A percentile compares a stretch with the other conserved stretches of the same genome.
phyloP scores from a whole-genome alignment of 1,284 basidiomycete species.

The Heterobasidion occidentale region DNA sequence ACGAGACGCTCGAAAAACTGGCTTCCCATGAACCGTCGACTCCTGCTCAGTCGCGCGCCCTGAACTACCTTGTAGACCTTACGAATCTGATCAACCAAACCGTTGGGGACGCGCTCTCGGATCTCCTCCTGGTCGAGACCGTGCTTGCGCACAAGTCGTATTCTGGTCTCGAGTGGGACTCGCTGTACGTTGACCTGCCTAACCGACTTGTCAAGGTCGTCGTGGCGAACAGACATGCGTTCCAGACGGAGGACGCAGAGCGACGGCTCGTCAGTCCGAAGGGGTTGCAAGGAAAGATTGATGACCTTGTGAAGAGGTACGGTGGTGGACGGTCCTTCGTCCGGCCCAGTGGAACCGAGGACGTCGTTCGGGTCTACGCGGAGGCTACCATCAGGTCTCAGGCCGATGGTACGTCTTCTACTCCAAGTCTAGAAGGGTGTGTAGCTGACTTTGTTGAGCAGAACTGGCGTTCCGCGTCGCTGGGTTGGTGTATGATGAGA shows the following conservation, averaged over 20 bases:
- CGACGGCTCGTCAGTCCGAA: slow-evolving; percentile 75
- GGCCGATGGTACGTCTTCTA: slow-evolving; percentile 66
- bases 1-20: slow-evolving; percentile 55
- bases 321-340: slow-evolving; percentile 90
- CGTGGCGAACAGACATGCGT: slow-evolving; percentile 77
- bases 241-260: slow-evolving; percentile 94
- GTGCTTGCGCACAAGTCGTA: slow-evolving; percentile 87
- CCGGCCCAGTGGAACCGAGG: slow-evolving; percentile 95
- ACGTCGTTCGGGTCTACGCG: slow-evolving; percentile 97
- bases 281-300: slow-evolving; percentile 82
- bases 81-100: slow-evolving; percentile 94
- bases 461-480: slow-evolving; percentile 81
- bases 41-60: slow-evolving; percentile 73
- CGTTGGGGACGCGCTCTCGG: slow-evolving; percentile 94
- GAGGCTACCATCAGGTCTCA: slow-evolving; percentile 75
- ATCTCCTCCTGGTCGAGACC: slow-evolving; percentile 93
- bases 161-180: slow-evolving; percentile 87
- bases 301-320: slow-evolving; percentile 77
- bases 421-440: not conserved
- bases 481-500: slow-evolving; percentile 75
- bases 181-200: slow-evolving; percentile 88
- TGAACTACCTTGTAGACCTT: slow-evolving; percentile 71
- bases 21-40: slow-evolving; percentile 63
- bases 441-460: slow-evolving; percentile 19
- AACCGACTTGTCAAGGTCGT: slow-evolving; percentile 96